Evolutionary conservation across 2,329 filamentous ascomycete genomes (phyloP).

Genomic region (Fusarium humuli): DNA sequence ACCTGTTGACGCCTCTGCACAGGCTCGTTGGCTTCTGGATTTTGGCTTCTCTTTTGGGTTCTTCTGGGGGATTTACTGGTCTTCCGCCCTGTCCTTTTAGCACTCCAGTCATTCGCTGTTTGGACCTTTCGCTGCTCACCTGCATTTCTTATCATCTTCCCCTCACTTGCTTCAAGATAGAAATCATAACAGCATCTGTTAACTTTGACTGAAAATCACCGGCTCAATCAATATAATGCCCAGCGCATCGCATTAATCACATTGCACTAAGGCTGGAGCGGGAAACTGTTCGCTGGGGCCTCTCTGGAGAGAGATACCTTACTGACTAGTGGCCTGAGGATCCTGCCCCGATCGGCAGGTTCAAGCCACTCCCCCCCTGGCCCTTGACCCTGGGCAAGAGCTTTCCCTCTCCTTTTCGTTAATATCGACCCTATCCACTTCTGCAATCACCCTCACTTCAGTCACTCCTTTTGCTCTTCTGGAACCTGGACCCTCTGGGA

Average conservation of each 20-base stretch:
- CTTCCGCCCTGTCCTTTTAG: constrained; percentile 27
- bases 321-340: constrained; percentile 49
- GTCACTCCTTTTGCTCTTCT: constrained; percentile 55
- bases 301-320: constrained; percentile 23
- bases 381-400: constrained; percentile 46
- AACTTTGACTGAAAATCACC: constrained; percentile 6
- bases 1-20: constrained; percentile 33
- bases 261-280: constrained; percentile 38
- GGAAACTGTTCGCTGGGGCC: constrained; percentile 40
- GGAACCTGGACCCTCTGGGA: constrained; percentile 41
- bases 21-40: constrained; percentile 18
- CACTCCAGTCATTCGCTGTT: constrained; percentile 35
- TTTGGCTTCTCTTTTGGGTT: constrained; percentile 26
- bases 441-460: constrained; percentile 54
- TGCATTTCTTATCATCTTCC: constrained; percentile 32
- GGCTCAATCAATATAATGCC: constrained; percentile 10
- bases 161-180: constrained; percentile 4
- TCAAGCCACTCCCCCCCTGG: constrained; percentile 49
- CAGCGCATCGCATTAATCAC: constrained; percentile 3
- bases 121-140: constrained; percentile 28
- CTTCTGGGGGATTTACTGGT: constrained; percentile 28
- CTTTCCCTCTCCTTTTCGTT: constrained; percentile 54
- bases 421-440: constrained; percentile 55
- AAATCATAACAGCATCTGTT: constrained; percentile 7
- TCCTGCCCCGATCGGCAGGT: constrained; percentile 52